phyloP scores from a whole-genome alignment of 371 early-diverging fungal genomes.

The Rhizomucor miehei region DNA sequence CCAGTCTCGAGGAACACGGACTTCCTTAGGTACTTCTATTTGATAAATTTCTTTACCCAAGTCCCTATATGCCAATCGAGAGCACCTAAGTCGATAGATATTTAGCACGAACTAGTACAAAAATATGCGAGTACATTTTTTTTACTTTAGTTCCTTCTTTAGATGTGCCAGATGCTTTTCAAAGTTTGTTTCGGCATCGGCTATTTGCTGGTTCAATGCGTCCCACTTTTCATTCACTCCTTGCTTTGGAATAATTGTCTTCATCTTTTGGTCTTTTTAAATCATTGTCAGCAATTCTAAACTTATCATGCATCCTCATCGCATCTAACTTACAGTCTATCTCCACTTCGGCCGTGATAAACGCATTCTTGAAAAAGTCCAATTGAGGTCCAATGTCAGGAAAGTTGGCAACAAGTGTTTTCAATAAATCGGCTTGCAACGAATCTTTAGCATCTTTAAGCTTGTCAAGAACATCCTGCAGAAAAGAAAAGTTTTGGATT shows the following conservation, averaged over 20 bases:
- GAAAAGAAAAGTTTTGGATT: no score
- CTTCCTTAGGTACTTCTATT: constrained; percentile 82
- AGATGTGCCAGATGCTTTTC: constrained; percentile 61
- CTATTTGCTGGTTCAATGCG: constrained; percentile 48
- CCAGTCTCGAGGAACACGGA: constrained; percentile 83
- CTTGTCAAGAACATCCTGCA: neutral
- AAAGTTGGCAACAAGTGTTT: constrained; percentile 37
- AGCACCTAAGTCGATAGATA: constrained; percentile 25
- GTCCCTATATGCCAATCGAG: constrained; percentile 75
- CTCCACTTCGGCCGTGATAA: constrained; percentile 71
- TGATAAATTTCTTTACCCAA: constrained; percentile 96
- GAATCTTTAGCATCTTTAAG: constrained; percentile 6
- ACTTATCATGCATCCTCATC: neutral
- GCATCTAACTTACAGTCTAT: constrained; percentile 44
- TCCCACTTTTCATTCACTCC: constrained; percentile 84
- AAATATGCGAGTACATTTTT: neutral
- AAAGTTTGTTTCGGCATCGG: constrained; percentile 62
- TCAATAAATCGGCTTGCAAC: constrained; percentile 47
- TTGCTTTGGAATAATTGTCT: constrained; percentile 63
- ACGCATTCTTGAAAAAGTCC: constrained; percentile 65
- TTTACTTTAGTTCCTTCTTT: constrained; percentile 60
- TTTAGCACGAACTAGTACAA: neutral
- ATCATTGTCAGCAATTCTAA: constrained; percentile 3
- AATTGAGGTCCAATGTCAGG: constrained; percentile 57
- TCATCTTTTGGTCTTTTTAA: constrained; percentile 38